These are phyloP conservation scores for Trichothecium sympodiale DNA, from an alignment of 2,329 filamentous ascomycete genomes.

Conservation along the genomic window DNA sequence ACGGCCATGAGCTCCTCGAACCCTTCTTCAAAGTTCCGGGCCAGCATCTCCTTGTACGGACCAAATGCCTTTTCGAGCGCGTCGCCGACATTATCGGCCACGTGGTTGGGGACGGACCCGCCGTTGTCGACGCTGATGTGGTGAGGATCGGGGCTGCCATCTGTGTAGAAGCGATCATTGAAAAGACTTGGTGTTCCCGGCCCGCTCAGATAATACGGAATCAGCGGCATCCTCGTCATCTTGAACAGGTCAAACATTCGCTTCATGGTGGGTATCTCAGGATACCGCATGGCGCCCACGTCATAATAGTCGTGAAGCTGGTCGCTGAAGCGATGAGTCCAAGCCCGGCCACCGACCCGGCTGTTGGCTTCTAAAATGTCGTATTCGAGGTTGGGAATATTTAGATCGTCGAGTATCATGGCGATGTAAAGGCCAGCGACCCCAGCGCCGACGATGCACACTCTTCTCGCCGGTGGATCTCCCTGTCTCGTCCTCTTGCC, in stretches of 20 bases:
- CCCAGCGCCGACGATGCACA: slow-evolving; percentile 25
- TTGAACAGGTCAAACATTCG: slow-evolving; percentile 5
- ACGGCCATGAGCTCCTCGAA: slow-evolving; percentile 4
- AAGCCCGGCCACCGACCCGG: slow-evolving; percentile 21
- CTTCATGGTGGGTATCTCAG: slow-evolving; percentile 18
- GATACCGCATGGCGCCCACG: slow-evolving; percentile 28
- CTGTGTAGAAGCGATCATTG: slow-evolving; percentile 6
- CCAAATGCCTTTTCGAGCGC: slow-evolving; percentile 4
- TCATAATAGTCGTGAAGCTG: slow-evolving; percentile 25
- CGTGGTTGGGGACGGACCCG: slow-evolving; percentile 6
- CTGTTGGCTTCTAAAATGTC: slow-evolving; percentile 23
- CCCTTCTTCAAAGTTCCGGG: slow-evolving; percentile 3
- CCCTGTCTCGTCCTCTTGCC: background rate
- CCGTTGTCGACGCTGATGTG: slow-evolving; percentile 4
- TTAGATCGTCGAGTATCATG: slow-evolving; percentile 18
- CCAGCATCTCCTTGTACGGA: slow-evolving; percentile 3
- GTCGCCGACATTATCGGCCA: slow-evolving; percentile 5
- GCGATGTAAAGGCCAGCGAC: slow-evolving; percentile 22
- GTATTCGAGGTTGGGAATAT: slow-evolving; percentile 11
- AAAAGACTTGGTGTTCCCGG: slow-evolving; percentile 3
- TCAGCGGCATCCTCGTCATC: slow-evolving; percentile 3
- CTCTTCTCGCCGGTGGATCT: slow-evolving; percentile 2
- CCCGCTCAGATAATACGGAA: slow-evolving; percentile 5
- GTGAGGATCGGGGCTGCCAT: slow-evolving; percentile 3
- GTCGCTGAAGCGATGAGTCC: slow-evolving; percentile 19